These are phyloP conservation scores for Trichosanthes truncata DNA, from an alignment of 306 rosid genomes.

Conservation along the genomic window DNA sequence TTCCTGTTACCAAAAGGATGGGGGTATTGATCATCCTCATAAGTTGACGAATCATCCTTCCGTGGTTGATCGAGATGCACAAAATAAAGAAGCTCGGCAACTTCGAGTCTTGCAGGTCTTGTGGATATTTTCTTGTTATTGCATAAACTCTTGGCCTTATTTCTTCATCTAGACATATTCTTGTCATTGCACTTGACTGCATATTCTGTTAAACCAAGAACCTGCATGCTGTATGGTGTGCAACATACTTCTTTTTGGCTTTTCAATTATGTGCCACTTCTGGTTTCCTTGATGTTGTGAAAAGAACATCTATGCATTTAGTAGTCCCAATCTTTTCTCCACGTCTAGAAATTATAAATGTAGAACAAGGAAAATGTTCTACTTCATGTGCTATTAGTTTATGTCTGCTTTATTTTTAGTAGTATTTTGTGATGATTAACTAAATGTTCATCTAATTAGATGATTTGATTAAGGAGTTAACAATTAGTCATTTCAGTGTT, in stretches of 20 bases:
- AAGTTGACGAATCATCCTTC: constrained; percentile 96
- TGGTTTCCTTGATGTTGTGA: not conserved
- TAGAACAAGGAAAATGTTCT: not conserved
- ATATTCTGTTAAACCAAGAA: not conserved
- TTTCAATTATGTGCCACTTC: not conserved
- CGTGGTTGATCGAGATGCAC: constrained; percentile 86
- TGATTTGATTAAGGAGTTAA: not conserved
- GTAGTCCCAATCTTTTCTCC: not conserved
- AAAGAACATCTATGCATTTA: not conserved
- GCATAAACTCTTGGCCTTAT: not conserved
- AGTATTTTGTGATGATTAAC: too few relatives aligned
- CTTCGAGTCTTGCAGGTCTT: constrained; percentile 70
- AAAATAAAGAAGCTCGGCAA: constrained; percentile 94
- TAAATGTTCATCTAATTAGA: not conserved
- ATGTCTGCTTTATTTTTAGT: too few relatives aligned
- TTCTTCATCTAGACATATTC: not conserved
- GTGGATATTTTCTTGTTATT: constrained; percentile 4
- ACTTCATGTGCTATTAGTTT: not conserved
- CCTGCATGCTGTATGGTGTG: not conserved
- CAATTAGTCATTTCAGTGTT: not conserved
- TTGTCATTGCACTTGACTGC: not conserved
- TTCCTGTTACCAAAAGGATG: constrained; percentile 85
- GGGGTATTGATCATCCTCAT: constrained; percentile 81
- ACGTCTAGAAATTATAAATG: not conserved
- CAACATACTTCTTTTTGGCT: not conserved